phyloP scores from a whole-genome alignment of 306 rosid species.

The Corylus americana region DNA sequence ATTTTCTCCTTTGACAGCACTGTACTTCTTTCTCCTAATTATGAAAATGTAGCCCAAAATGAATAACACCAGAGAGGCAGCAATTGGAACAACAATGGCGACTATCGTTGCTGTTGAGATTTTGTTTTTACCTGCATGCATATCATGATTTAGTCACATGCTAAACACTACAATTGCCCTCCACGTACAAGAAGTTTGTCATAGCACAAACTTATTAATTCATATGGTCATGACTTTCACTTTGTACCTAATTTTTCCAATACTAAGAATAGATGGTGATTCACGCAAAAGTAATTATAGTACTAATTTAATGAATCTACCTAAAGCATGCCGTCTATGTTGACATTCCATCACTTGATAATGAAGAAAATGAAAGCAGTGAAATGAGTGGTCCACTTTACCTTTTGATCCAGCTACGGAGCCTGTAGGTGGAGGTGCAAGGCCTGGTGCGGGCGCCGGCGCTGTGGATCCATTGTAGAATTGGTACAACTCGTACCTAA shows the following conservation, averaged over 20 bases:
- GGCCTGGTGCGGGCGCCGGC: not conserved
- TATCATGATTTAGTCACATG: no score
- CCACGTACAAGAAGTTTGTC: no score
- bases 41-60: constrained; percentile 23
- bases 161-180: no score
- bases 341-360: no score
- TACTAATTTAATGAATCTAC: no score
- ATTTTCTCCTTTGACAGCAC: not conserved
- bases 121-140: not conserved
- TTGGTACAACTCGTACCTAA: no score
- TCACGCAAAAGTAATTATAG: no score
- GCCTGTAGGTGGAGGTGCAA: not conserved
- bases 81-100: constrained; percentile 30
- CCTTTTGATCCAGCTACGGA: not conserved
- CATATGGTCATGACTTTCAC: no score
- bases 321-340: no score
- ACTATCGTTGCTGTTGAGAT: constrained; percentile 25
- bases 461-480: not conserved
- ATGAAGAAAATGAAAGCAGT: not conserved
- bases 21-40: constrained; percentile 20
- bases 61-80: constrained; percentile 23
- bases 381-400: not conserved
- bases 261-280: no score
- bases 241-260: no score
- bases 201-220: no score